Percentiles rank a stretch among this genome's conserved stretches.
Evolutionary conservation across 768 basidiomycete genomes (phyloP).

Genomic region (Leucosporidium yakuticum): DNA sequence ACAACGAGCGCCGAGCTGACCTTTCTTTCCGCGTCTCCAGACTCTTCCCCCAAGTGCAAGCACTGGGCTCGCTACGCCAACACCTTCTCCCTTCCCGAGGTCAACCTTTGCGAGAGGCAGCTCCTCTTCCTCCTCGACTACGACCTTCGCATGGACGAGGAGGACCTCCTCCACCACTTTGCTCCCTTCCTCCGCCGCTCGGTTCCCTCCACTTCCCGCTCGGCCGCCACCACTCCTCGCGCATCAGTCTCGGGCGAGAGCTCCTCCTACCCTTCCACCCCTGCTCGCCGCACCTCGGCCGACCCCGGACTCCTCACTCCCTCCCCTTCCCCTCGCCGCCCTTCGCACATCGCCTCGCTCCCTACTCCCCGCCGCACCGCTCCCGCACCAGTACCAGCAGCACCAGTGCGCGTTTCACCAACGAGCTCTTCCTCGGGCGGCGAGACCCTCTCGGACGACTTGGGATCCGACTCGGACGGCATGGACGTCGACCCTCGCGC

Average conservation of each 20-base stretch:
- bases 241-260: neutral
- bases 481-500: constrained; percentile 8
- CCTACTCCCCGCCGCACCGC: neutral
- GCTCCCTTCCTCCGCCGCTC: constrained; percentile 51
- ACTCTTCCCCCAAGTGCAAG: constrained; percentile 74
- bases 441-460: constrained; percentile 25
- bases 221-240: constrained; percentile 1
- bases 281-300: constrained; percentile 18
- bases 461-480: constrained; percentile 21
- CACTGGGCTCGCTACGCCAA: constrained; percentile 81
- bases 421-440: constrained; percentile 23
- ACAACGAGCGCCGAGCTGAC: neutral
- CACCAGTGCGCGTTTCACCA: constrained; percentile 13
- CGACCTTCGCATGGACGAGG: constrained; percentile 83
- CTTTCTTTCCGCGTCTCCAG: neutral
- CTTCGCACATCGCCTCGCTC: neutral
- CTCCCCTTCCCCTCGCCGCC: constrained; percentile 26
- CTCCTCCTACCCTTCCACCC: constrained; percentile 17
- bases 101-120: constrained; percentile 97
- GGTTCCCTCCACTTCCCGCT: constrained; percentile 24
- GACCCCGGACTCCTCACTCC: constrained; percentile 24
- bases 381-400: neutral
- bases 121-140: constrained; percentile 87
- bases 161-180: constrained; percentile 59
- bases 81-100: constrained; percentile 56